These are phyloP conservation scores for Acer yangbiense DNA, from an alignment of 345 rosid species.

Conservation along the genomic window DNA sequence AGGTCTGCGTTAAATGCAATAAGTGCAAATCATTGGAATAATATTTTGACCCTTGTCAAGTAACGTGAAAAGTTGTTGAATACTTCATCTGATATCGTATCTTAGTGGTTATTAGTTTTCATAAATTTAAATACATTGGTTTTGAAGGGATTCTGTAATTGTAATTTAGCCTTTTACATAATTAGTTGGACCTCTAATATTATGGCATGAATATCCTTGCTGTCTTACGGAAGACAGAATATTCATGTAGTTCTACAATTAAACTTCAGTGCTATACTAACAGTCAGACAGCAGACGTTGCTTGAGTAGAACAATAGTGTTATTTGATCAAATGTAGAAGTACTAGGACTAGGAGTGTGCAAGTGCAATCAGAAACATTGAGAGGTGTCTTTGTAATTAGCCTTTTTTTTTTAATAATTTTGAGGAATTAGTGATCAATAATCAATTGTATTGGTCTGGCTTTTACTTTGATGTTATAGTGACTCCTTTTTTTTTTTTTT, in stretches of 20 bases:
- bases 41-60: neutral
- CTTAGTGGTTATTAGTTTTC: neutral
- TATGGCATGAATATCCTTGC: neutral
- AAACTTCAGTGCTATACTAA: neutral
- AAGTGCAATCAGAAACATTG: neutral
- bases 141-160: neutral
- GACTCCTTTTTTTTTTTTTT: constrained; percentile 9
- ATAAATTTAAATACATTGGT: neutral
- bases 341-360: neutral
- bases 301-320: neutral
- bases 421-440: neutral
- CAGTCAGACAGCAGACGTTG: neutral
- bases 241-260: neutral
- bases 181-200: neutral
- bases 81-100: neutral
- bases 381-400: neutral
- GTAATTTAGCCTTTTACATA: neutral
- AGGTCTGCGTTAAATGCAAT: neutral
- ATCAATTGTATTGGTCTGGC: neutral
- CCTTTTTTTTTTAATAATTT: neutral
- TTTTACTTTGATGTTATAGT: neutral
- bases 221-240: neutral
- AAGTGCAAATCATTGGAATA: neutral
- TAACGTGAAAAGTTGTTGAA: neutral
- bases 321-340: neutral